Evolutionary conservation across 2,329 filamentous ascomycete species (phyloP), one percentile per base, ranked within the genome.

Genomic region (Dactylonectria estremocensis): DNA sequence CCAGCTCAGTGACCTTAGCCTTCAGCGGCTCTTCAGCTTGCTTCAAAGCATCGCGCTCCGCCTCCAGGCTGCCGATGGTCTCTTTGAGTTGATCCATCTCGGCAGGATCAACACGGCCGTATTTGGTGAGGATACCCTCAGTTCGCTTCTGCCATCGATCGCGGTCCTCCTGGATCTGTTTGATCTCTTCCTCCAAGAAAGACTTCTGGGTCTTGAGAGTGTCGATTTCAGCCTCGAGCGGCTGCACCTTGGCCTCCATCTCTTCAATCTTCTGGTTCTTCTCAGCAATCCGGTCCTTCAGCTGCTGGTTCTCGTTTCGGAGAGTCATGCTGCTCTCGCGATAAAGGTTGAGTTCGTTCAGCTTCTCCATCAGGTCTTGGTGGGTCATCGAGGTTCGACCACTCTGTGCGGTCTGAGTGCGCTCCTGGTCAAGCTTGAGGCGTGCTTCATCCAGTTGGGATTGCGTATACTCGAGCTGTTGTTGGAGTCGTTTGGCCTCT

Each of bases 131-230:
- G 69, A 99, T 98, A 74, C 97, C 94, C 78, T 98, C 95, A 1
- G 95, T 97, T 24, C 96, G 92, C 85, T 98, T 95, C 81, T 97
- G 95, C 93, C 95, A 98, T 65, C 94, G 90, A 78, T 98, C 95
- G 16, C 96, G 92, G 78, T 98, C 95, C 75, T 96, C 93, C 72
- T 97, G 93, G 10, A 98, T 87, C 70, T 98, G 88, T 76, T 93
- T 94, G 77, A 98, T 89, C 78, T 98, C 95, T 13, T 94, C 94
- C 72, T 97, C 92, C 75, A 95, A 92, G 72, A 92, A 93, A 68
- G 92, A 90, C 69, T 94, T 87, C 69, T 95, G 90, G 66, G 92
- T 94, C 78, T 97, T 93, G 14, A 98, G 86, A 76, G 97, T 95
- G 11, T 91, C 88, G 48, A 98, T 91, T 69, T 90, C 92, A 60